A percentile compares a stretch with the other conserved stretches of the same genome.
Conservation (phyloP, 202 grass and related monocot genomes). For the Saccharum hybrid region DNA sequence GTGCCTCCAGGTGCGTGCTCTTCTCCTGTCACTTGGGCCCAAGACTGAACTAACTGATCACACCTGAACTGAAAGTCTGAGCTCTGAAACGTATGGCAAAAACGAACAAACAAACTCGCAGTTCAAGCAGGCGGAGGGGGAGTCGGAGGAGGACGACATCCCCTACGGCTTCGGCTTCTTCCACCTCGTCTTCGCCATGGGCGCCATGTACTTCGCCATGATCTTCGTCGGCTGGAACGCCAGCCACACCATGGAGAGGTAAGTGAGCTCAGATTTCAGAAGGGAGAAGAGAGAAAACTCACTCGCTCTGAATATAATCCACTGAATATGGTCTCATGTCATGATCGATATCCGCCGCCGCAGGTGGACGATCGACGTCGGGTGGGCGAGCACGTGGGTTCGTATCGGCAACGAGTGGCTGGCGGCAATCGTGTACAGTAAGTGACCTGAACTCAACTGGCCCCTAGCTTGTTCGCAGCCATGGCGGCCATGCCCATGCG, state of each 20-base stretch:
- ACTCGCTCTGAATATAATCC: background rate
- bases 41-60: background rate
- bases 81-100: background rate
- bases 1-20: slow-evolving; percentile 64
- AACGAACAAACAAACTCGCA: slow-evolving; percentile 22
- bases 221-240: slow-evolving; percentile 92
- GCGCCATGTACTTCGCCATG: slow-evolving; percentile 98
- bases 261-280: background rate
- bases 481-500: background rate
- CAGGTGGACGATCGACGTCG: slow-evolving; percentile 97
- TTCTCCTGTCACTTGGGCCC: background rate
- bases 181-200: slow-evolving; percentile 98
- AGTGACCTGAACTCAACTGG: slow-evolving; percentile 21
- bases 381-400: slow-evolving; percentile 97
- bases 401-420: slow-evolving; percentile 86
- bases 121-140: slow-evolving; percentile 71
- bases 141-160: slow-evolving; percentile 61
- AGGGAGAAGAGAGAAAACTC: background rate
- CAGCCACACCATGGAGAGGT: slow-evolving; percentile 76
- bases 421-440: slow-evolving; percentile 81
- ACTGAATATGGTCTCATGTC: background rate
- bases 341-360: background rate
- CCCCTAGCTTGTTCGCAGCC: background rate
- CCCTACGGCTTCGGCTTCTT: slow-evolving; percentile 94
- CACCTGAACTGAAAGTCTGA: background rate